These are phyloP conservation scores for Suillus variegatus DNA, from an alignment of 768 basidiomycete genomes.

Conservation along the genomic window DNA sequence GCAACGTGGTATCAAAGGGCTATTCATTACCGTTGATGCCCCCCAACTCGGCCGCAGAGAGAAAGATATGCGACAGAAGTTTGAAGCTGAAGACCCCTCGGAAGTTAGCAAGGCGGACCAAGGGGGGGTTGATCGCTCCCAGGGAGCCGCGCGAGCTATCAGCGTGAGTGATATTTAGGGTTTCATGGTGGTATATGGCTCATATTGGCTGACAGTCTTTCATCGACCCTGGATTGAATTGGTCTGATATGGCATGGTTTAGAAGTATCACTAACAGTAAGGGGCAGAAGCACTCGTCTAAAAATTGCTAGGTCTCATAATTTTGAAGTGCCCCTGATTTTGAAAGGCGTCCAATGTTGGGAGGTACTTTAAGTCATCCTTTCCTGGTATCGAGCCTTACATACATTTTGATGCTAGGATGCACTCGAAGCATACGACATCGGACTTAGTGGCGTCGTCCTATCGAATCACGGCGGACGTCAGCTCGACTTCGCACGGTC, in stretches of 20 bases:
- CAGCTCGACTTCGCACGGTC: slow-evolving; percentile 50
- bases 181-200: background rate
- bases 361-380: slow-evolving; percentile 27
- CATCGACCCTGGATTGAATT: slow-evolving; percentile 85
- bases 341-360: slow-evolving; percentile 53
- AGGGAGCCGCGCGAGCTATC: slow-evolving; percentile 90
- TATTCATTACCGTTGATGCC: slow-evolving; percentile 95
- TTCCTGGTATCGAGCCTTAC: background rate
- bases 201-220: slow-evolving; percentile 58
- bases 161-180: slow-evolving; percentile 46
- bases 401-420: slow-evolving; percentile 25
- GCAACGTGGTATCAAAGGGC: slow-evolving; percentile 78
- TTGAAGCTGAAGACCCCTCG: slow-evolving; percentile 58
- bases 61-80: slow-evolving; percentile 96
- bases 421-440: slow-evolving; percentile 37
- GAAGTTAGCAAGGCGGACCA: slow-evolving; percentile 22
- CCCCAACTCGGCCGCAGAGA: slow-evolving; percentile 89
- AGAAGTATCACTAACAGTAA: slow-evolving; percentile 57
- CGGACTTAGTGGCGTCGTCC: slow-evolving; percentile 48
- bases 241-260: slow-evolving; percentile 78
- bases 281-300: slow-evolving; percentile 9
- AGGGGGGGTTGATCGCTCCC: slow-evolving; percentile 62
- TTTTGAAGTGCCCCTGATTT: slow-evolving; percentile 53
- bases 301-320: background rate
- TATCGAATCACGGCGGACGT: slow-evolving; percentile 61